Evolutionary conservation across 2,329 filamentous ascomycete genomes (phyloP), one percentile per base, ranked within the genome.

Genomic region (Uncinocarpus reesii): DNA sequence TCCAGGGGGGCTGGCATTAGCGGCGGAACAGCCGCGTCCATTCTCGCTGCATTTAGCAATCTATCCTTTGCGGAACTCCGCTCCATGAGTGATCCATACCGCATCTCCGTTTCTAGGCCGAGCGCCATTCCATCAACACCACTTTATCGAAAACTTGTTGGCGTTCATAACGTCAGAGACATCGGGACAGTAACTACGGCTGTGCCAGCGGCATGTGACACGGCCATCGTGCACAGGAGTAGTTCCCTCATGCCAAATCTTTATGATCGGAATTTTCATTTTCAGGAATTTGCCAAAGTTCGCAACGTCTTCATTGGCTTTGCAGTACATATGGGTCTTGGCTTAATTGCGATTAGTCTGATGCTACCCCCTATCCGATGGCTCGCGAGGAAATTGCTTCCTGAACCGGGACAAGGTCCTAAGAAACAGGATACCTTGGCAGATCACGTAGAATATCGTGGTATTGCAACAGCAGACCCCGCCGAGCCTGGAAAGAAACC

Each of bases 21-120:
- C 46, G 79, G 79, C 23, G 79, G 79, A 29, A 80, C 84, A 1
- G 65, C 89, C 3, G 73, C 77, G 28, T 88, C 86, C 0, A 69
- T 80, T 3, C 63, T 95, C 11, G 74, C 69, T 26, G 60, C 77
- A 7, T 70, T 78, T 52, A 71, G 64, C 38, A 71, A 50, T 56
- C 68, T 55, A 70, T 73, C 64, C 56, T 60, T 55, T 5, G 60
- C 58, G n/a, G 65, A 78, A 26, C 55, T 81, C 3, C 60, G 62
- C 15, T 70, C 70, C 48, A 60, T 68, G 24, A 66, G 70, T 60
- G 65, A 70, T 40, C 76, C 74, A 15, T 80, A 72, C 63, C 37
- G 70, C 70, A 24, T 67, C 70, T 37, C 58, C 65, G 23, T 59
- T 56, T 50, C 55, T 53, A 54, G 64, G 51, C 20, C 64, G 64